Evolutionary conservation across 345 rosid genomes (phyloP).

Genomic region (Euphorbia pulcherrima): DNA sequence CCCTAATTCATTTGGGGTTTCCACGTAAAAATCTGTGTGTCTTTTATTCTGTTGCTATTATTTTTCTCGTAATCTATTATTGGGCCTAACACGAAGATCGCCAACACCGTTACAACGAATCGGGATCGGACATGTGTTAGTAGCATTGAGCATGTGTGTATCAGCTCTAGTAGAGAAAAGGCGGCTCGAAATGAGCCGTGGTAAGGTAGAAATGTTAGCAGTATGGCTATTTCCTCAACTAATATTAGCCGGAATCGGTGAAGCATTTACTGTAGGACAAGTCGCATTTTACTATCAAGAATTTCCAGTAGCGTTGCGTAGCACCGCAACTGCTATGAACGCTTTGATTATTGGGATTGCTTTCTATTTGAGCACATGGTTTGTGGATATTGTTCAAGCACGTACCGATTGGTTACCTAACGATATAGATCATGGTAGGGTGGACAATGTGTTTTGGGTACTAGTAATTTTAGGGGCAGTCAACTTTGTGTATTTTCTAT

Average conservation of each 20-base stretch:
- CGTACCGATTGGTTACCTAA: constrained; percentile 47
- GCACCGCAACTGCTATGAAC: constrained; percentile 47
- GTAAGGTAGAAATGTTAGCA: constrained; percentile 43
- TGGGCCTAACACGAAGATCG: no score
- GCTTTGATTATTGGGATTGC: constrained; percentile 35
- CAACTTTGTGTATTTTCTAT: neutral
- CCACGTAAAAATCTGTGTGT: no score
- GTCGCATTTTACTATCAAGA: neutral
- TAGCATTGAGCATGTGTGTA: constrained; percentile 28
- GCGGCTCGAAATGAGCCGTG: neutral
- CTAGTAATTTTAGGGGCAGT: neutral
- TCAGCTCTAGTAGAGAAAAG: constrained; percentile 23
- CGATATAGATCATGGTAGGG: constrained; percentile 43
- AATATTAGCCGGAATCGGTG: constrained; percentile 36
- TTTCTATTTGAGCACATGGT: constrained; percentile 36
- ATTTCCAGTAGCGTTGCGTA: neutral
- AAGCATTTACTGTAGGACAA: neutral
- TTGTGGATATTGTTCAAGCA: constrained; percentile 33
- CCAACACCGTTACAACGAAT: constrained; percentile 37
- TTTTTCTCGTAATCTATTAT: no score
- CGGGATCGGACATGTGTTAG: constrained; percentile 45
- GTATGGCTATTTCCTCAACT: constrained; percentile 50
- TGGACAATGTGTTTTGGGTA: constrained; percentile 25
- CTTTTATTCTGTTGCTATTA: no score
- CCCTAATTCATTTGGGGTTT: no score